Evolutionary conservation across 2,329 filamentous ascomycete species (phyloP).

Genomic region (Aulographum hederae): DNA sequence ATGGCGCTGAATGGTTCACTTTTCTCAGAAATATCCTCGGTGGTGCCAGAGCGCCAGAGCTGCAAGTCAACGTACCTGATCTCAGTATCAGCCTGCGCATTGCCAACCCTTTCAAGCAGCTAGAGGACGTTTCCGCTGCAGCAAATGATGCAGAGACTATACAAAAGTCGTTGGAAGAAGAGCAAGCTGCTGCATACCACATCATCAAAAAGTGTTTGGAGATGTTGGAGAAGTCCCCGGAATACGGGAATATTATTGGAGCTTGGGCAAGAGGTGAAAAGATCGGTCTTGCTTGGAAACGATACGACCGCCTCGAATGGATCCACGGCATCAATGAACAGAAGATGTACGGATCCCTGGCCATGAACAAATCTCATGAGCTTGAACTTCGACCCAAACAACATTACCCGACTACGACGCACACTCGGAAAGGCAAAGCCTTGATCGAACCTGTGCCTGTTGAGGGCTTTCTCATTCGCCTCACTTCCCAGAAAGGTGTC

Average conservation of each 20-base stretch:
- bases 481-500: slow-evolving; percentile 44
- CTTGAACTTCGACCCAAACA: slow-evolving; percentile 46
- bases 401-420: slow-evolving; percentile 39
- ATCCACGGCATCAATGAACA: slow-evolving; percentile 46
- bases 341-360: slow-evolving; percentile 51
- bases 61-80: slow-evolving; percentile 45
- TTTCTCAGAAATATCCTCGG: slow-evolving; percentile 43
- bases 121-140: slow-evolving; percentile 24
- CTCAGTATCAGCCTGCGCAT: slow-evolving; percentile 39
- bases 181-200: slow-evolving; percentile 34
- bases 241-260: slow-evolving; percentile 41
- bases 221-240: slow-evolving; percentile 34
- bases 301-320: slow-evolving; percentile 53
- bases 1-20: slow-evolving; percentile 50
- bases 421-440: slow-evolving; percentile 19
- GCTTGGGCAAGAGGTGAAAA: slow-evolving; percentile 39
- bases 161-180: slow-evolving; percentile 26
- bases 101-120: slow-evolving; percentile 38
- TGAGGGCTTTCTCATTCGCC: slow-evolving; percentile 46
- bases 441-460: slow-evolving; percentile 41
- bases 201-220: slow-evolving; percentile 40
- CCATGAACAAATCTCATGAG: slow-evolving; percentile 47
- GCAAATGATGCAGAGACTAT: slow-evolving; percentile 27
- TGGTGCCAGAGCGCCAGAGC: slow-evolving; percentile 33
- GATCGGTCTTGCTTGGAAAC: slow-evolving; percentile 49